These are phyloP conservation scores for Hirschfeldia incana DNA, from an alignment of 345 rosid species.

Conservation along the genomic window DNA sequence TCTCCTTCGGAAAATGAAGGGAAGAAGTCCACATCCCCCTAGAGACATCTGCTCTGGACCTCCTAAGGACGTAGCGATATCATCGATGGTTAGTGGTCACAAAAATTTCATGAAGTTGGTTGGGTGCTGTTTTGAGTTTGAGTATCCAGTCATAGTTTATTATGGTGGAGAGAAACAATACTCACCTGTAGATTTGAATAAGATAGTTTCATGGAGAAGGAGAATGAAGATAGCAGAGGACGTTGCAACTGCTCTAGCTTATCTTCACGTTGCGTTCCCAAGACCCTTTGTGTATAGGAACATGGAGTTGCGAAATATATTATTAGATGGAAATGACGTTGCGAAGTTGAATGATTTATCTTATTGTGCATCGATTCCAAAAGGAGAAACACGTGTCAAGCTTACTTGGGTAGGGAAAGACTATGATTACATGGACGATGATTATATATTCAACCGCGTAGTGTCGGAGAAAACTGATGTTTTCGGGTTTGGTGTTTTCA, in stretches of 20 bases:
- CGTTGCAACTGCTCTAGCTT: slow-evolving; percentile 4
- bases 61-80: slow-evolving; percentile 11
- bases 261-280: slow-evolving; percentile 21
- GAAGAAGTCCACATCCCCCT: not conserved
- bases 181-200: not conserved
- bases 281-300: slow-evolving; percentile 13
- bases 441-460: not conserved
- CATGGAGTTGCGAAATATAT: not conserved
- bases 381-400: slow-evolving; percentile 12
- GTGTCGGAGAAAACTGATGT: not conserved
- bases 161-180: slow-evolving; percentile 9
- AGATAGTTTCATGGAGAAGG: not conserved
- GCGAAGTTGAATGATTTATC: slow-evolving; percentile 1
- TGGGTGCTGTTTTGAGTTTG: slow-evolving; percentile 15
- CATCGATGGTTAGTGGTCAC: slow-evolving; percentile 21
- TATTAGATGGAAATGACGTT: not conserved
- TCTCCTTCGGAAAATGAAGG: slow-evolving; percentile 2
- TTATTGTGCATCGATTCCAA: slow-evolving; percentile 9
- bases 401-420: slow-evolving; percentile 7
- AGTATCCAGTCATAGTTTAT: slow-evolving; percentile 10
- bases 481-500: slow-evolving; percentile 13
- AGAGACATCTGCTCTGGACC: slow-evolving; percentile 7
- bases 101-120: slow-evolving; percentile 18
- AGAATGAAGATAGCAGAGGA: slow-evolving; percentile 23
- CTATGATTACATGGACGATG: slow-evolving; percentile 14